Evolutionary conservation across 2,329 filamentous ascomycete species (phyloP).

Genomic region (Leptosphaerulina australis): DNA sequence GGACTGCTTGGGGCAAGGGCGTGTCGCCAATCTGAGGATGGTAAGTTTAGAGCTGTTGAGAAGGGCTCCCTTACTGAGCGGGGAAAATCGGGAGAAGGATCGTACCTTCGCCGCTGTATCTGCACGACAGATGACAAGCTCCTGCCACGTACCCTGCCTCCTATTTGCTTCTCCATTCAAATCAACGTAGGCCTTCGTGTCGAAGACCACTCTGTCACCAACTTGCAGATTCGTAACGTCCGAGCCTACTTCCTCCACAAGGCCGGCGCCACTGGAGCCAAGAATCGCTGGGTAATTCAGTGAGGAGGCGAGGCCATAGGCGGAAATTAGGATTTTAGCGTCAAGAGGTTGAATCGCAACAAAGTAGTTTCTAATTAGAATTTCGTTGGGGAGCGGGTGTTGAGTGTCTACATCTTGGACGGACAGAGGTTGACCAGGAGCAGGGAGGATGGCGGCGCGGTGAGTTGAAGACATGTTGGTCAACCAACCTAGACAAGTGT

Average conservation of each 20-base stretch:
- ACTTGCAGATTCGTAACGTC: slow-evolving; percentile 51
- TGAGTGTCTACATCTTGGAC: not conserved
- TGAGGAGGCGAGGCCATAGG: slow-evolving; percentile 28
- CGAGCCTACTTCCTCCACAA: slow-evolving; percentile 55
- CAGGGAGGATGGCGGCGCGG: not conserved
- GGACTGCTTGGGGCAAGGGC: not conserved
- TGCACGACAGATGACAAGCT: not conserved
- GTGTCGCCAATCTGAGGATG: not conserved
- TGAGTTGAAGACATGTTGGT: not conserved
- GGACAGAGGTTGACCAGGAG: not conserved
- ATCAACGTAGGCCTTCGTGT: not conserved
- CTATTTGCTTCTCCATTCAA: not conserved
- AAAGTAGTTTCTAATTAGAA: slow-evolving; percentile 31
- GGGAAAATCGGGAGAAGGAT: too few relatives aligned
- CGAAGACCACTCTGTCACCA: slow-evolving; percentile 32
- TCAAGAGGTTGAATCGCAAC: slow-evolving; percentile 36
- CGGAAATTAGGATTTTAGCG: slow-evolving; percentile 32
- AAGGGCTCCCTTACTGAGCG: too few relatives aligned
- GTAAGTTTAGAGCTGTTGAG: not conserved
- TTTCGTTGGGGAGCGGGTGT: slow-evolving; percentile 24
- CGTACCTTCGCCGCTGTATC: not conserved
- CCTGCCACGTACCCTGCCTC: not conserved
- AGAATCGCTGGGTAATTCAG: slow-evolving; percentile 28
- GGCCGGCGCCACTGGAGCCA: slow-evolving; percentile 40
- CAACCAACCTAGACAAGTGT: too few relatives aligned